phyloP scores from a whole-genome alignment of 2,329 filamentous ascomycete species.

The Apiospora saccharicola region DNA sequence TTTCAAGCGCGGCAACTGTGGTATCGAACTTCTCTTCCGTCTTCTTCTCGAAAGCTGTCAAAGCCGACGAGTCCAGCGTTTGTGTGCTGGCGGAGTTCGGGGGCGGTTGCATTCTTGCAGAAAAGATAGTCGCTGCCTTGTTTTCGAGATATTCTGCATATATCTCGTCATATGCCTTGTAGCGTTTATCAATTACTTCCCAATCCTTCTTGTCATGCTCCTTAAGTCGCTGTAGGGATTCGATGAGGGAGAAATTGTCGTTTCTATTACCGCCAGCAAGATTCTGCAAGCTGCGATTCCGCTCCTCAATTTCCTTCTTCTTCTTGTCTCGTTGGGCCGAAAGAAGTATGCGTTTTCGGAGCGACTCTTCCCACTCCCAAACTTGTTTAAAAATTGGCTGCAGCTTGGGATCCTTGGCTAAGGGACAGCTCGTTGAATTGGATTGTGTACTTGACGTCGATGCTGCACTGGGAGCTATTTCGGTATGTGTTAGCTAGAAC shows the following conservation, averaged over 20 bases:
- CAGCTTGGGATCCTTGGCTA: constrained; percentile 35
- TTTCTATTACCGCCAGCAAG: neutral
- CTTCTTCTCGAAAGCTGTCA: constrained; percentile 7
- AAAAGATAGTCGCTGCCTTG: neutral
- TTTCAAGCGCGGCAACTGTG: neutral
- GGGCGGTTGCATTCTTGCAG: neutral
- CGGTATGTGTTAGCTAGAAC: neutral
- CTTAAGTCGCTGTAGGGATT: neutral
- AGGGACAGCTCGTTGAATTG: neutral
- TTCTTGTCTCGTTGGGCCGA: constrained; percentile 27
- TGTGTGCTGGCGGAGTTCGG: neutral
- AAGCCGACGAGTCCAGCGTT: neutral
- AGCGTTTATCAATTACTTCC: neutral
- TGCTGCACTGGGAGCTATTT: neutral
- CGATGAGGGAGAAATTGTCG: neutral
- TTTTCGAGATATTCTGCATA: neutral
- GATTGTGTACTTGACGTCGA: neutral
- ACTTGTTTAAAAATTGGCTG: constrained; percentile 35
- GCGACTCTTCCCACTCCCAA: constrained; percentile 28
- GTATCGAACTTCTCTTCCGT: neutral
- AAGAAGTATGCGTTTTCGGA: constrained; percentile 28
- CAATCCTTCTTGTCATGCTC: constrained; percentile 21
- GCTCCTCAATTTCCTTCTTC: constrained; percentile 17
- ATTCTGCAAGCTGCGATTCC: neutral
- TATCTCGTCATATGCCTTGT: neutral